phyloP scores from a whole-genome alignment of 1,284 basidiomycete genomes.

The Afroboletus lepidellus region DNA sequence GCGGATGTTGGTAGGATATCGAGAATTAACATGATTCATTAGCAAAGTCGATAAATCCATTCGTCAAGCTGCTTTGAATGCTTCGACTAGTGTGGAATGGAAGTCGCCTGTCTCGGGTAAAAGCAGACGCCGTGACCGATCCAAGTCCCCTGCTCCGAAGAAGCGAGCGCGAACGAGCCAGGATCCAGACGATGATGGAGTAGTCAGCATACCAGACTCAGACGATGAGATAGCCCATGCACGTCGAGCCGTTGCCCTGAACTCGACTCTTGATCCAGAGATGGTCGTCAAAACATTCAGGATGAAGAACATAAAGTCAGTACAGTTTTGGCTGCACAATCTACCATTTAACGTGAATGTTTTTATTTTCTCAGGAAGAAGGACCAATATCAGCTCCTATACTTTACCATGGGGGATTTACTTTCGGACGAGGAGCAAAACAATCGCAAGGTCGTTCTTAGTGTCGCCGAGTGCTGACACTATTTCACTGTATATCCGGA shows the following conservation, averaged over 20 bases:
- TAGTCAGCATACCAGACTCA: constrained; percentile 37
- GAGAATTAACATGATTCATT: constrained; percentile 6
- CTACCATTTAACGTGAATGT: neutral
- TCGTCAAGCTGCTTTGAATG: constrained; percentile 38
- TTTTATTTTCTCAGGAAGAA: constrained; percentile 35
- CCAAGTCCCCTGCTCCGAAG: constrained; percentile 17
- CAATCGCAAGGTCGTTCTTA: constrained; percentile 52
- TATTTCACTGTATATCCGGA: neutral
- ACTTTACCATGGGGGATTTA: constrained; percentile 63
- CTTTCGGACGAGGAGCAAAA: constrained; percentile 50
- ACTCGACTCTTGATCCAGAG: constrained; percentile 29
- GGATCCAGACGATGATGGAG: constrained; percentile 32
- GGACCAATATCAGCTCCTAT: constrained; percentile 66
- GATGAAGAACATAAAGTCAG: constrained; percentile 48
- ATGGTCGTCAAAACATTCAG: constrained; percentile 50
- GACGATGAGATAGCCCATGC: constrained; percentile 15
- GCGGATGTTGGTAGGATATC: neutral
- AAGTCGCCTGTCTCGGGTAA: constrained; percentile 13
- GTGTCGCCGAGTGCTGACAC: constrained; percentile 34
- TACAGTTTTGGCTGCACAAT: constrained; percentile 11
- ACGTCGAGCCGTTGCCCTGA: neutral
- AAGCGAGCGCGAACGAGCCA: constrained; percentile 29
- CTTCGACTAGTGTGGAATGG: neutral
- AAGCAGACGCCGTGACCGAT: constrained; percentile 19
- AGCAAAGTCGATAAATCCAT: constrained; percentile 23